Conservation (phyloP, 2,329 filamentous ascomycete genomes). For the Sarocladiaceae sp. region DNA sequence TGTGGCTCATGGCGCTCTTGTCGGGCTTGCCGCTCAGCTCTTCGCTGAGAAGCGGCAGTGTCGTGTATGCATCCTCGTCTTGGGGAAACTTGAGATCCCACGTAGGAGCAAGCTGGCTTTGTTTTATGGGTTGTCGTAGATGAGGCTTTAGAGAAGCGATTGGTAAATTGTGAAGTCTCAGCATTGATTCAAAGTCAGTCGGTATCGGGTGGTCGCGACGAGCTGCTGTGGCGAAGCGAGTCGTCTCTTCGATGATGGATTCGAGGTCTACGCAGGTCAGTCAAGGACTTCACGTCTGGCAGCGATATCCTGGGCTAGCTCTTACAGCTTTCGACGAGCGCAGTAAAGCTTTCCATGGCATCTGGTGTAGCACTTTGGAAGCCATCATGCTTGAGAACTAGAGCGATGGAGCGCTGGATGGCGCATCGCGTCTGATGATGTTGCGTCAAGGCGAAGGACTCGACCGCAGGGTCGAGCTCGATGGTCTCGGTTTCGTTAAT, state of each 20-base stretch:
- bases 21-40: constrained; percentile 54
- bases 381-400: constrained; percentile 51
- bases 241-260: constrained; percentile 42
- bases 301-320: constrained; percentile 5
- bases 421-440: constrained; percentile 28
- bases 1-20: constrained; percentile 48
- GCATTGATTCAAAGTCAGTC: constrained; percentile 48
- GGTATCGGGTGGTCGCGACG: constrained; percentile 49
- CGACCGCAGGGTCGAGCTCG: constrained; percentile 14
- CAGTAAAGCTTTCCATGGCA: constrained; percentile 52
- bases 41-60: constrained; percentile 40
- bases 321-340: constrained; percentile 52
- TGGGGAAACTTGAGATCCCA: constrained; percentile 30
- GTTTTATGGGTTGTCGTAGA: constrained; percentile 44
- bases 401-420: constrained; percentile 48
- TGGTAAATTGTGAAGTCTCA: constrained; percentile 46
- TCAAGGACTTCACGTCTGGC: constrained; percentile 11
- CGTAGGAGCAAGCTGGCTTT: constrained; percentile 28
- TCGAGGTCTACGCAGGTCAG: constrained; percentile 37
- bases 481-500: constrained; percentile 10
- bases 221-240: constrained; percentile 38
- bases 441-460: constrained; percentile 21
- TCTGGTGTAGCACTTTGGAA: constrained; percentile 49
- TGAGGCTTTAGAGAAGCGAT: constrained; percentile 49
- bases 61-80: constrained; percentile 33